Evolutionary conservation across 164 flowering plant genomes (phyloP).

Genomic region (Annona squamosa): DNA sequence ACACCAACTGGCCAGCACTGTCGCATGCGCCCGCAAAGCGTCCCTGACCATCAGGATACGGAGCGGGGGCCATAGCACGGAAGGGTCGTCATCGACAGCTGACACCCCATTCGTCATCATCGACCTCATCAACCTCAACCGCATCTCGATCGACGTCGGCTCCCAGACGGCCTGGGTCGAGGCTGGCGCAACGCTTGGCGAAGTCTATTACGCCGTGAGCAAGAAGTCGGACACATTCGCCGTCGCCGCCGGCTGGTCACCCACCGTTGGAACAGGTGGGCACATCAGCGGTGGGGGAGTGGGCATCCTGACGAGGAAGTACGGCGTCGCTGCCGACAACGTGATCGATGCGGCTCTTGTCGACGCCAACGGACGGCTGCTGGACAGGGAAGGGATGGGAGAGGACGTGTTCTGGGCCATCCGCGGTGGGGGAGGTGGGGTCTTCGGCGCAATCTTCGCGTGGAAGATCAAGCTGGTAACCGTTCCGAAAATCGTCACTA

Average conservation of each 20-base stretch:
- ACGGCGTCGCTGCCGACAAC: constrained; percentile 15
- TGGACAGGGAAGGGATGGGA: constrained; percentile 19
- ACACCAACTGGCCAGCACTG: constrained; percentile 7
- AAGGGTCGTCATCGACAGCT: constrained; percentile 17
- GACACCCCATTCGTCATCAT: constrained; percentile 16
- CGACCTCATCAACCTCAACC: constrained; percentile 15
- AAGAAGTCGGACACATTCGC: constrained; percentile 9
- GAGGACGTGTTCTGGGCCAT: constrained; percentile 27
- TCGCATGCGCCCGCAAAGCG: constrained; percentile 15
- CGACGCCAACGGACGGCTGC: constrained; percentile 12
- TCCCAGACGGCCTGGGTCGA: constrained; percentile 20
- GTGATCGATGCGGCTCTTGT: constrained; percentile 16
- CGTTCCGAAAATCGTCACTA: constrained; percentile 18
- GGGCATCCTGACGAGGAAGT: constrained; percentile 8
- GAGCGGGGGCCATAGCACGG: constrained; percentile 26
- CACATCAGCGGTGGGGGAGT: constrained; percentile 6
- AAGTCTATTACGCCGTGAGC: constrained; percentile 15
- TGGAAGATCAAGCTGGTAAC: constrained; percentile 13
- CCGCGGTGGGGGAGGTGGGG: constrained; percentile 18
- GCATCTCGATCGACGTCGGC: constrained; percentile 11
- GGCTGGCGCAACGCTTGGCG: constrained; percentile 26
- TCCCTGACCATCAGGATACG: constrained; percentile 14
- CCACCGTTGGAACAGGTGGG: constrained; percentile 14
- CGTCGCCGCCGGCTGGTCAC: constrained; percentile 23
- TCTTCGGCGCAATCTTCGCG: constrained; percentile 13